Percentiles rank a stretch among this genome's conserved stretches.
These are phyloP conservation scores for Tricholoma saponaceum DNA, from an alignment of 768 basidiomycete species.

Conservation along the genomic window DNA sequence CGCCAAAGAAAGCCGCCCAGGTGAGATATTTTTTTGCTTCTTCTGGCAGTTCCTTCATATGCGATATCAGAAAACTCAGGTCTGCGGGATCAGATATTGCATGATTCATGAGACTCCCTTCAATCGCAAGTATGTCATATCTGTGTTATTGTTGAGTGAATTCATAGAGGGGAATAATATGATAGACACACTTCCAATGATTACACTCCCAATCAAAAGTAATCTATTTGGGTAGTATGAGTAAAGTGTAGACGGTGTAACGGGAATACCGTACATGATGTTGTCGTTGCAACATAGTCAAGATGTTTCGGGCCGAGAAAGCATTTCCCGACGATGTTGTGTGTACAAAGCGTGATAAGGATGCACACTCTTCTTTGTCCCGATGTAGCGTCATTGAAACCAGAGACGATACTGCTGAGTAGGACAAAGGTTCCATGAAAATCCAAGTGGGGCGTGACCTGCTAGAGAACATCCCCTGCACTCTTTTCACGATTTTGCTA, in stretches of 20 bases:
- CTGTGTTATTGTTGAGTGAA: conserved; percentile 23
- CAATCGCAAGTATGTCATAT: conserved; percentile 53
- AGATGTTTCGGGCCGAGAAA: conserved; percentile 62
- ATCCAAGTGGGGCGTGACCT: conserved; percentile 66
- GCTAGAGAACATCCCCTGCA: conserved; percentile 54
- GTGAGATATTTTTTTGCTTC: conserved; percentile 64
- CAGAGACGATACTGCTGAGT: conserved; percentile 51
- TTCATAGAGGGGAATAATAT: background rate
- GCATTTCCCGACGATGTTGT: conserved; percentile 64
- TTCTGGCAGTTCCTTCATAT: conserved; percentile 55
- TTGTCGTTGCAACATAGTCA: conserved; percentile 61
- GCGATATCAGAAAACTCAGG: conserved; percentile 54
- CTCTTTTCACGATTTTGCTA: conserved; percentile 45
- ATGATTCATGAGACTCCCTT: conserved; percentile 48
- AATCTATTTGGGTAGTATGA: conserved; percentile 36
- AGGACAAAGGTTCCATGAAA: conserved; percentile 54
- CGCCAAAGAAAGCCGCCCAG: conserved; percentile 73
- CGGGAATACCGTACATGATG: conserved; percentile 41
- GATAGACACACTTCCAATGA: conserved; percentile 54
- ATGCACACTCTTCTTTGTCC: conserved; percentile 47
- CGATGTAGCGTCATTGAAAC: conserved; percentile 65
- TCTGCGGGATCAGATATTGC: conserved; percentile 59
- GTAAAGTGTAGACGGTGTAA: background rate
- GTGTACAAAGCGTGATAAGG: conserved; percentile 53
- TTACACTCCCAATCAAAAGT: conserved; percentile 63